phyloP scores from a whole-genome alignment of 345 rosid genomes.

The Rhizophora apiculata region DNA sequence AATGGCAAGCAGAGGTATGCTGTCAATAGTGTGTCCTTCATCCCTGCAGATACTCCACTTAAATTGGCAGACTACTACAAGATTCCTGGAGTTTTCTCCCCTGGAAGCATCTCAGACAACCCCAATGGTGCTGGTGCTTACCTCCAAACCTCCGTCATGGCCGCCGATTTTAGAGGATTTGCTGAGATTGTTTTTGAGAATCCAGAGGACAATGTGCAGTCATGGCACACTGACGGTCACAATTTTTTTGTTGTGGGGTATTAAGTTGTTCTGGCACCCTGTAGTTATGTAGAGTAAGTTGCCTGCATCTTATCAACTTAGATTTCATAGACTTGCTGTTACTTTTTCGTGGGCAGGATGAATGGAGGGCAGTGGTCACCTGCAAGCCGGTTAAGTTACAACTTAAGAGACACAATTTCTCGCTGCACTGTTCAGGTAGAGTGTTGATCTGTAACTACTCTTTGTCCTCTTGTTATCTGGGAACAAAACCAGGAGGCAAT shows the following conservation, averaged over 20 bases:
- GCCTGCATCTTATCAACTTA: background rate
- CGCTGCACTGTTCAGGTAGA: slow-evolving; percentile 36
- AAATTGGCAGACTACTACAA: slow-evolving; percentile 36
- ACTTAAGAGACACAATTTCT: slow-evolving; percentile 29
- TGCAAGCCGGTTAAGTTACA: slow-evolving; percentile 23
- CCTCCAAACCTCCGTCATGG: slow-evolving; percentile 34
- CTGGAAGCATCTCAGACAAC: slow-evolving; percentile 28
- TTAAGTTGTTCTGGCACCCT: background rate
- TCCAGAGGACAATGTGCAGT: slow-evolving; percentile 26
- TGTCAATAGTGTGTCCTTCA: slow-evolving; percentile 29
- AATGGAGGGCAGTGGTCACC: slow-evolving; percentile 37
- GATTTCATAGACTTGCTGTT: background rate
- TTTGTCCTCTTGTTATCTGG: background rate
- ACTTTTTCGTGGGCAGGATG: slow-evolving; percentile 23
- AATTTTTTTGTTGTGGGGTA: slow-evolving; percentile 33
- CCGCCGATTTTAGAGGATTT: slow-evolving; percentile 30
- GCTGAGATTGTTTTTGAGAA: slow-evolving; percentile 31
- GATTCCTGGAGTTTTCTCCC: slow-evolving; percentile 32
- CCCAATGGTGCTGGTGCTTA: slow-evolving; percentile 22
- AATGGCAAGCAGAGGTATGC: slow-evolving; percentile 34
- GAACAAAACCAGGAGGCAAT: background rate
- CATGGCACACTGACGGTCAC: slow-evolving; percentile 31
- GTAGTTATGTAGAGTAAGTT: no score
- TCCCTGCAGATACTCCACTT: slow-evolving; percentile 25
- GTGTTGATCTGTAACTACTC: background rate